Base-by-base conservation (phyloP, 2,329 filamentous ascomycete genomes). In the Cucurbitaria berberidis region DNA sequence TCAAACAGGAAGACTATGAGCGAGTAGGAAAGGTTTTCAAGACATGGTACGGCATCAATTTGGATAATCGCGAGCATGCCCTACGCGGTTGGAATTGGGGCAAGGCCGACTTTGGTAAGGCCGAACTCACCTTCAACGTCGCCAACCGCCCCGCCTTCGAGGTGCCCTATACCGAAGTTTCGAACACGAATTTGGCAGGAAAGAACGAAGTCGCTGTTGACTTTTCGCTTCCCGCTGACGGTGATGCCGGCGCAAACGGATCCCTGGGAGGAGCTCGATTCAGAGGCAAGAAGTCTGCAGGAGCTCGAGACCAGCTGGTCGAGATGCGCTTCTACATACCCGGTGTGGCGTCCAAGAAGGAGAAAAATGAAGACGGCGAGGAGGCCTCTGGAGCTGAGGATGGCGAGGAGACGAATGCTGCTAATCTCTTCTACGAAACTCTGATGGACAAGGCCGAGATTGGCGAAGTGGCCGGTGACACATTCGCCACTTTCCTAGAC, bases 251-350 rank as follows among this genome's bases (percentile, higher is more conserved):
- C 46, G 86, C 86, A 26, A 92, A 91, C 71, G 89, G 87, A 46
- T 82, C 87, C 60, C 81, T 91, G 26, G 89, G 89, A 24, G 90
- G 90, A 69, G 89, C 87, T 67, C 84, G 81, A 64, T 87, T 82
- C 51, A 89, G 90, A 67, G 93, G 93, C 58, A 93, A 90, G 74
- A 98, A 97, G 78, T 89, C 92, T 24, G 90, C 90, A 3, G 93
- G 91, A 16, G 92, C 91, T 21, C 86, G 87, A 55, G 95, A 99
- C 69, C 93, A 99, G 78, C 83, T 99, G 41, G 93, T 97, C 16
- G 95, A 99, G 80, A 97, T 99, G 91, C 88, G 95, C 57, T 97
- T 99, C 80, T 99, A 99, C 77, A 96, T 99, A 43, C 95, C 95
- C 1, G 95, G 95, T 44, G 91, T 89, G 5, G 67, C 91, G 2